phyloP scores from a whole-genome alignment of 2,329 filamentous ascomycete genomes.

The Diaporthe sp. region DNA sequence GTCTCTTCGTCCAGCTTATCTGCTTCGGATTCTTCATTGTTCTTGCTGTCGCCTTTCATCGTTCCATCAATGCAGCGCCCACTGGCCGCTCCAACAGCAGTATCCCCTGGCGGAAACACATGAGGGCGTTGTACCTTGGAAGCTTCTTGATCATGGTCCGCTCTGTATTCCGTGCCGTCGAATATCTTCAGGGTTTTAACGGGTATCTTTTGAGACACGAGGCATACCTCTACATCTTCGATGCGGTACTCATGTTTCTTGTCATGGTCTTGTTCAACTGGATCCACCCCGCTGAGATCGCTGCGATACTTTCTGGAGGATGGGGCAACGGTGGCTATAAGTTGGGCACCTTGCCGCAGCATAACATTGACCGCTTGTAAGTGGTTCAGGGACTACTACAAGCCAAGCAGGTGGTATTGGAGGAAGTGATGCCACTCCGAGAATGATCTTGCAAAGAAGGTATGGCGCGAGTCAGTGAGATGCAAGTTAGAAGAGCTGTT shows the following conservation, averaged over 20 bases:
- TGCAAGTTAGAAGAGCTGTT: background rate
- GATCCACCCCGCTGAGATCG: slow-evolving; percentile 17
- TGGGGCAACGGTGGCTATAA: background rate
- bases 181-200: slow-evolving; percentile 59
- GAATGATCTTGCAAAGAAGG: background rate
- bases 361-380: background rate
- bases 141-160: slow-evolving; percentile 52
- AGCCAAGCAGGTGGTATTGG: background rate
- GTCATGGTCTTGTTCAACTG: slow-evolving; percentile 11
- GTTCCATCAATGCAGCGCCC: slow-evolving; percentile 48
- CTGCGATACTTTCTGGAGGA: background rate
- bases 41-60: slow-evolving; percentile 59
- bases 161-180: slow-evolving; percentile 53
- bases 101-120: slow-evolving; percentile 44
- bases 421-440: background rate
- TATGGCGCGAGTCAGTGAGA: background rate
- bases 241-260: slow-evolving; percentile 42
- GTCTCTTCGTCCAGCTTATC: slow-evolving; percentile 63
- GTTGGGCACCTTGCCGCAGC: background rate
- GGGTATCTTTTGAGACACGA: slow-evolving; percentile 61
- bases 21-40: slow-evolving; percentile 65
- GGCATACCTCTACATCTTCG: slow-evolving; percentile 57
- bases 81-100: slow-evolving; percentile 41
- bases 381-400: too few relatives aligned
- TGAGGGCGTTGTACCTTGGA: slow-evolving; percentile 29